Evolutionary conservation across 768 basidiomycete genomes (phyloP), one percentile per base, ranked within the genome.

Genomic region (Dacryopinax spathularia): DNA sequence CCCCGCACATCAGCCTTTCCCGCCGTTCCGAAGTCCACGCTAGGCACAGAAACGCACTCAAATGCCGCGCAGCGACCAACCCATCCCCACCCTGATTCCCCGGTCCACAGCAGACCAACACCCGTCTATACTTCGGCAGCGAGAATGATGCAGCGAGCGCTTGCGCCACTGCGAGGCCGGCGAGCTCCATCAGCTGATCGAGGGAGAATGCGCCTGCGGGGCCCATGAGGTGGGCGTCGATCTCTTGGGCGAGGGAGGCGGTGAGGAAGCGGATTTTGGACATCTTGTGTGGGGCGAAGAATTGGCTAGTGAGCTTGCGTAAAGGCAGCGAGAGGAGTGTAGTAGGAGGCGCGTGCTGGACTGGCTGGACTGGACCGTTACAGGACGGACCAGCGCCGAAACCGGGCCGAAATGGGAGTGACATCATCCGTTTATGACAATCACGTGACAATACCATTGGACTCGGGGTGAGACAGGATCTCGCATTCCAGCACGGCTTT

Each of bases 31-130:
- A 13, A 61, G 34, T 60, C 27, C 9, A 22, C 37, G 34, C 20
- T n/a, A 25, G 20, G 37, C 33, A 27, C 34, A 31, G 5, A 20
- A 3, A 71, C 82, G 62, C 67, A 89, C 91, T 84, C 7, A 99
- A 81, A 75, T 99, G 96, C 43, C 95, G 80, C 41, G 96, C 96
- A 31, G 96, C 96, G 27, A 97, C 95, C 0, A 99, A 78, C 2
- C 96, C 96, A 75, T 99, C 96, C 13, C 96, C 96, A 1, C 92
- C 88, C 78, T 98, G 95, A 70, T 98, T 98, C 39, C 96, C 96
- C 6, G 96, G 94, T 18, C 96, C 96, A 72, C 94, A 97, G 70
- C 90, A 92, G 12, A 98, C 89, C n/a, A 98, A 77, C 5, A 98
- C 91, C 12, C 84, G 82, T 35, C 80, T 81, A 72, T 89, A 84